Percentiles rank a stretch among this genome's conserved stretches.
Evolutionary conservation across 1,284 basidiomycete genomes (phyloP).

Genomic region (Austroboletus niveus): DNA sequence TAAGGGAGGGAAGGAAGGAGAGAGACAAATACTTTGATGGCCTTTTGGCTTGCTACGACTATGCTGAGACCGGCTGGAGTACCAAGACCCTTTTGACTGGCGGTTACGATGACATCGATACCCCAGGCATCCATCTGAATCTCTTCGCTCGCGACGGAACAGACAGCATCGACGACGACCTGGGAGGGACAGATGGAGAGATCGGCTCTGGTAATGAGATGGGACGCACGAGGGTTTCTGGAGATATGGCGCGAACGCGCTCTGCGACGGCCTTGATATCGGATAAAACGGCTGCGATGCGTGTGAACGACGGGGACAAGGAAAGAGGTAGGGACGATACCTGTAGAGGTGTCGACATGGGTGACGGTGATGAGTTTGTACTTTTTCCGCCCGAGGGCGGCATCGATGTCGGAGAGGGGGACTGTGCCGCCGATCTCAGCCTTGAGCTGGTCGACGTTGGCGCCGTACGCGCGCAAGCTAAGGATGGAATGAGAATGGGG

Average conservation of each 20-base stretch:
- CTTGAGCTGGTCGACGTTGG: conserved; percentile 83
- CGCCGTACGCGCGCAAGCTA: conserved; percentile 87
- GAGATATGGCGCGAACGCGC: conserved; percentile 76
- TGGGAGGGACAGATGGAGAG: conserved; percentile 19
- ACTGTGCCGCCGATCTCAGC: conserved; percentile 84
- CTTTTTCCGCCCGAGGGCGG: conserved; percentile 77
- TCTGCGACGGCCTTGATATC: conserved; percentile 79
- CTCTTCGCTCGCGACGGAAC: conserved; percentile 95
- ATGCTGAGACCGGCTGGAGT: conserved; percentile 94
- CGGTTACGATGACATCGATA: conserved; percentile 87
- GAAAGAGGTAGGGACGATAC: conserved; percentile 33
- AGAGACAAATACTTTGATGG: conserved; percentile 55
- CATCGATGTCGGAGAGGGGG: conserved; percentile 58
- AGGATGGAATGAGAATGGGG: background rate
- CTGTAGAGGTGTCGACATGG: conserved; percentile 92
- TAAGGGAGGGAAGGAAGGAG: background rate
- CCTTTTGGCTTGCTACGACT: conserved; percentile 78
- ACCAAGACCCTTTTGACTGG: conserved; percentile 94
- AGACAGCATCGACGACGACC: conserved; percentile 90
- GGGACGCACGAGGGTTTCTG: conserved; percentile 72
- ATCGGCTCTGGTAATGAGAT: background rate
- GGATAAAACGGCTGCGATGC: conserved; percentile 71
- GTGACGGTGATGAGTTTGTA: conserved; percentile 94
- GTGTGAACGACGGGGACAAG: background rate
- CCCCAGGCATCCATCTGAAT: conserved; percentile 94